Conservation (phyloP, 257 asterid genomes). For the Anisodus tanguticus region DNA sequence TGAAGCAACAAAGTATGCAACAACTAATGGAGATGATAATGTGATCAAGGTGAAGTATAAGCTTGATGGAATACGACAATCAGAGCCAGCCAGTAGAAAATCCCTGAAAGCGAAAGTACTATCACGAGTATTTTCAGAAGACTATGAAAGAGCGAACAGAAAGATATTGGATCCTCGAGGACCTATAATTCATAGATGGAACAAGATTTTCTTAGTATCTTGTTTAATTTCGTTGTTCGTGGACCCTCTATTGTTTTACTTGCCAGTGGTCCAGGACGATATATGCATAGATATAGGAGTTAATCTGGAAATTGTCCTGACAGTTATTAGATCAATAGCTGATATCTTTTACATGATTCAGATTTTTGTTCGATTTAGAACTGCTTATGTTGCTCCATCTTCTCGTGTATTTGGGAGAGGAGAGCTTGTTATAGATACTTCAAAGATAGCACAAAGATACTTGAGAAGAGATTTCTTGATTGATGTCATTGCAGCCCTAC, state of each 20-base stretch:
- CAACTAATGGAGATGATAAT: slow-evolving; percentile 48
- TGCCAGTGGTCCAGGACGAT: slow-evolving; percentile 57
- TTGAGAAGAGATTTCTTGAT: slow-evolving; percentile 61
- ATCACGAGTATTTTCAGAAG: slow-evolving; percentile 89
- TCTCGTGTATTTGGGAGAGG: slow-evolving; percentile 97
- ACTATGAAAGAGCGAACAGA: slow-evolving; percentile 68
- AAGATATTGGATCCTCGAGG: slow-evolving; percentile 88
- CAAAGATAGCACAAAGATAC: slow-evolving; percentile 66
- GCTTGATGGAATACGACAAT: slow-evolving; percentile 47
- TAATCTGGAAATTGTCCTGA: slow-evolving; percentile 63
- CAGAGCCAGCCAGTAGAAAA: slow-evolving; percentile 46
- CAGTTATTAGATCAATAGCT: slow-evolving; percentile 67
- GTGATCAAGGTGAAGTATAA: slow-evolving; percentile 56
- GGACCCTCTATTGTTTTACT: slow-evolving; percentile 86
- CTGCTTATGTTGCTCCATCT: slow-evolving; percentile 91
- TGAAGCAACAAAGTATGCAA: slow-evolving; percentile 50
- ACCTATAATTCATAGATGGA: slow-evolving; percentile 73
- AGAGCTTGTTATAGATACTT: slow-evolving; percentile 81
- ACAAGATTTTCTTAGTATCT: slow-evolving; percentile 79
- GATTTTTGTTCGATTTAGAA: slow-evolving; percentile 67
- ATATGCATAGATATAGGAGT: slow-evolving; percentile 70
- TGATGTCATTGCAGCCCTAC: slow-evolving; percentile 71
- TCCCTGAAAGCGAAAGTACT: slow-evolving; percentile 71
- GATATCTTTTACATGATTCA: slow-evolving; percentile 74
- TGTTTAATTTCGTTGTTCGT: slow-evolving; percentile 81